Conservation (phyloP, 1,284 basidiomycete genomes). For the Boletus smithii region DNA sequence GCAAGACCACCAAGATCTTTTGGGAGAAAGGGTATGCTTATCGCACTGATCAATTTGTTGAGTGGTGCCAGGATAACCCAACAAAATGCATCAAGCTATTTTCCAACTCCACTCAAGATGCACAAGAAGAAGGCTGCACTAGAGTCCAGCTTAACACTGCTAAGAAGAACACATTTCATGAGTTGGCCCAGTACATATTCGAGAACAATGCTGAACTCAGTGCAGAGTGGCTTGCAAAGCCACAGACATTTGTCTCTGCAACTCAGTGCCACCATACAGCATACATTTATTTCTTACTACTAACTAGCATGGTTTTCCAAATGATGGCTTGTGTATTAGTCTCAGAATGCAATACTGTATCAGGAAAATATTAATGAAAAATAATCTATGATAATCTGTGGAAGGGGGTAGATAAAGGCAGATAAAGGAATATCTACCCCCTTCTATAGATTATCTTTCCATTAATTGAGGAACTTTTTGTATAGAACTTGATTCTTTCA, state of each 20-base stretch:
- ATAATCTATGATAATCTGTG: no score
- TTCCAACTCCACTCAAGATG: background rate
- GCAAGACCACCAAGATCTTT: background rate
- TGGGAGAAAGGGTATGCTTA: background rate
- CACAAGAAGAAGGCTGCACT: background rate
- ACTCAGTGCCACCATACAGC: background rate
- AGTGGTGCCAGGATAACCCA: background rate
- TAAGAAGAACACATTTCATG: background rate
- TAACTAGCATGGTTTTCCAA: no score
- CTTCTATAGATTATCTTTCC: no score
- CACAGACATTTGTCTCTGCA: background rate
- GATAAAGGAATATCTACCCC: no score
- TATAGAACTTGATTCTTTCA: no score
- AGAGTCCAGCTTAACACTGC: background rate
- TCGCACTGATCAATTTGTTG: background rate
- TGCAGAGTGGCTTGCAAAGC: background rate
- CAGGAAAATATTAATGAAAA: no score
- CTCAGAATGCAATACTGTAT: background rate
- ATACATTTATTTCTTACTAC: no score
- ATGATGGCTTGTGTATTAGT: no score
- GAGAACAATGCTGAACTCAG: background rate
- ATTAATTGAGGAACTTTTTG: no score
- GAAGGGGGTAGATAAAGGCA: no score
- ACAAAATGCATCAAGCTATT: background rate
- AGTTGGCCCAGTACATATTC: background rate